phyloP scores from a whole-genome alignment of 129 eudicot genomes.

The Escallonia herrerae region DNA sequence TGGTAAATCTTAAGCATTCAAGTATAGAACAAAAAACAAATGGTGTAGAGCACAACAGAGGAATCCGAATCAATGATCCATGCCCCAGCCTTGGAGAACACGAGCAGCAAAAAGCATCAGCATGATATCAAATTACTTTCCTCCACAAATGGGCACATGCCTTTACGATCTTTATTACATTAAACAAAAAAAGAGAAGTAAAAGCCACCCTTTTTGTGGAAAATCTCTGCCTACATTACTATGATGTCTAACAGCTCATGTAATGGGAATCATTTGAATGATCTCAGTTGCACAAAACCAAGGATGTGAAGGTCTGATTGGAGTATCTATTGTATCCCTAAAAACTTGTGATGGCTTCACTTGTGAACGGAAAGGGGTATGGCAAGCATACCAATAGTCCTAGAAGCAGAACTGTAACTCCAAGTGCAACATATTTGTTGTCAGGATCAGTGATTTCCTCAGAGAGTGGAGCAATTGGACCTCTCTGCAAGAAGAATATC shows the following conservation, averaged over 20 bases:
- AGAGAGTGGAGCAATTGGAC: constrained; percentile 84
- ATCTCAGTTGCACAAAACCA: neutral
- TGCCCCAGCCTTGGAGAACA: too few species aligned
- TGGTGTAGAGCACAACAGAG: too few species aligned
- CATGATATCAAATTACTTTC: too few species aligned
- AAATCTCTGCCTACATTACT: neutral
- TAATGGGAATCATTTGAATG: neutral
- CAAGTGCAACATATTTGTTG: constrained; percentile 58
- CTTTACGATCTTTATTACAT: neutral
- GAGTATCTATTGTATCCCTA: constrained; percentile 15
- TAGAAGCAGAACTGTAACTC: constrained; percentile 58
- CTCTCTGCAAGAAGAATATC: constrained; percentile 91
- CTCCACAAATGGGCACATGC: too few species aligned
- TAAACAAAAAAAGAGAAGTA: neutral
- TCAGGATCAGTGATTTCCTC: constrained; percentile 86
- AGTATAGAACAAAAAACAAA: too few species aligned
- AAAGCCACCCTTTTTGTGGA: neutral
- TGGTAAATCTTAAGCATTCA: too few species aligned
- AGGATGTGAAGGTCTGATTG: neutral
- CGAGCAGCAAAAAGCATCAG: too few species aligned
- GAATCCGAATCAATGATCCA: too few species aligned
- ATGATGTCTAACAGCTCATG: too few species aligned
- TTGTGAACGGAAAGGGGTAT: constrained; percentile 79
- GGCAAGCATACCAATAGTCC: constrained; percentile 89
- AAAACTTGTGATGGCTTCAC: constrained; percentile 48